phyloP scores from a whole-genome alignment of 306 rosid genomes.

The Styphnolobium japonicum region DNA sequence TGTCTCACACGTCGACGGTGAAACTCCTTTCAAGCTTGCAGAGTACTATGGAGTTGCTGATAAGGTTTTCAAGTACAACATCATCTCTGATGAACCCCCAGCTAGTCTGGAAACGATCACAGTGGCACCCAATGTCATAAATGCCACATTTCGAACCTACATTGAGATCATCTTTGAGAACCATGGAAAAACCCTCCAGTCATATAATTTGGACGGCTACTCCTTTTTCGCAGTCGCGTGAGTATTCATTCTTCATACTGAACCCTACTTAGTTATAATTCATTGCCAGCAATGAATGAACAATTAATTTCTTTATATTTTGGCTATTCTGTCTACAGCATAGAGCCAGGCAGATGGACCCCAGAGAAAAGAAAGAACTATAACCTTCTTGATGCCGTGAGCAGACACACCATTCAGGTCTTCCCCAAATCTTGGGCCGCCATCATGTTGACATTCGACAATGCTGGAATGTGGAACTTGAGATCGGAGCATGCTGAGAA shows the following conservation, averaged over 20 bases:
- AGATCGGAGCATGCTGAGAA: conserved; percentile 55
- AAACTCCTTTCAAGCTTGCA: conserved; percentile 74
- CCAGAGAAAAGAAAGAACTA: conserved; percentile 62
- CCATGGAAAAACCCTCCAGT: conserved; percentile 53
- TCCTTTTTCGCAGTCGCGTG: conserved; percentile 67
- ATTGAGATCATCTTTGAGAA: conserved; percentile 76
- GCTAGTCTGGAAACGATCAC: conserved; percentile 1
- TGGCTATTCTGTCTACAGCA: not conserved
- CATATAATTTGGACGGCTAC: conserved; percentile 70
- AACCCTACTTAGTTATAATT: not conserved
- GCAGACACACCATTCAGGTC: conserved; percentile 81
- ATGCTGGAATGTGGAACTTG: conserved; percentile 79
- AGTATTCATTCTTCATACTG: conserved; percentile 1
- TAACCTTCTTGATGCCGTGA: conserved; percentile 72
- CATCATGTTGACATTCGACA: conserved; percentile 56
- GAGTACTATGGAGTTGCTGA: conserved; percentile 50
- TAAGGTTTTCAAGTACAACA: conserved; percentile 56
- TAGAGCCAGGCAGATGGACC: conserved; percentile 75
- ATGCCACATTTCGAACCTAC: conserved; percentile 42
- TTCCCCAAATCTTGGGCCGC: conserved; percentile 78
- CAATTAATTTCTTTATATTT: not conserved
- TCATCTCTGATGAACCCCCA: conserved; percentile 39
- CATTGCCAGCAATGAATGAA: not conserved
- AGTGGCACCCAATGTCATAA: conserved; percentile 49
- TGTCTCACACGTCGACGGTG: conserved; percentile 52